Conservation (phyloP, 805 yeast genomes). For the Wickerhamiella kazuoi region DNA sequence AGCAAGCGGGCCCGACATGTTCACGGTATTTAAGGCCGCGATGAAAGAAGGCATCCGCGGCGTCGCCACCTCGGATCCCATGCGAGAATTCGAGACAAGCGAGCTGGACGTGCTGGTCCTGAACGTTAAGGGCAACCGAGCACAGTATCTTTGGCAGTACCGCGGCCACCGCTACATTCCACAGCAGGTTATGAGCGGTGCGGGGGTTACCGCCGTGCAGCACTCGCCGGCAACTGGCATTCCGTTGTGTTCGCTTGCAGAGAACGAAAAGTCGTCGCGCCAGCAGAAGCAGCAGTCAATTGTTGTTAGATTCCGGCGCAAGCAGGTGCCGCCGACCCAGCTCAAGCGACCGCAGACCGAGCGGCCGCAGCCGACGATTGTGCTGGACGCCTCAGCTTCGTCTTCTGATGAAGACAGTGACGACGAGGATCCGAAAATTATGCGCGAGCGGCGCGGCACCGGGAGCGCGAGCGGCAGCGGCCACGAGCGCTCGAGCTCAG, state of each 20-base stretch:
- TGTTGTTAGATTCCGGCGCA: background rate
- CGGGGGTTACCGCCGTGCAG: background rate
- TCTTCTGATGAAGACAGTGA: background rate
- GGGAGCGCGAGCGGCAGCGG: background rate
- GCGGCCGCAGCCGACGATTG: background rate
- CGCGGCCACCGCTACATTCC: slow-evolving; percentile 8
- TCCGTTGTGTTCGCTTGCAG: slow-evolving; percentile 4
- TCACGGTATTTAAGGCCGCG: slow-evolving; percentile 45
- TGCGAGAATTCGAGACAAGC: slow-evolving; percentile 14
- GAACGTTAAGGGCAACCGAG: slow-evolving; percentile 13
- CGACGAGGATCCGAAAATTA: background rate
- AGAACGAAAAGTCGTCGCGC: slow-evolving; percentile 1
- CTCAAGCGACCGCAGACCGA: background rate
- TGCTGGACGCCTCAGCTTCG: background rate
- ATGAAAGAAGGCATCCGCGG: slow-evolving; percentile 37
- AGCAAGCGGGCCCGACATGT: slow-evolving; percentile 15
- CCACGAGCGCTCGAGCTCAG: background rate
- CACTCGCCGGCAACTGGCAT: slow-evolving; percentile 3
- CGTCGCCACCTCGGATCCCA: slow-evolving; percentile 7
- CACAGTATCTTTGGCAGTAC: slow-evolving; percentile 14
- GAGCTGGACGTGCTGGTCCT: slow-evolving; percentile 10
- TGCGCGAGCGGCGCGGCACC: background rate
- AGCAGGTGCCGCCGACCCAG: background rate
- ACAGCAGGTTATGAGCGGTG: background rate
- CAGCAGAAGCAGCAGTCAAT: slow-evolving; percentile 1